Evolutionary conservation across 148 eudicot species (phyloP), one percentile per base, ranked within the genome.

Genomic region (Nyssa sinensis): DNA sequence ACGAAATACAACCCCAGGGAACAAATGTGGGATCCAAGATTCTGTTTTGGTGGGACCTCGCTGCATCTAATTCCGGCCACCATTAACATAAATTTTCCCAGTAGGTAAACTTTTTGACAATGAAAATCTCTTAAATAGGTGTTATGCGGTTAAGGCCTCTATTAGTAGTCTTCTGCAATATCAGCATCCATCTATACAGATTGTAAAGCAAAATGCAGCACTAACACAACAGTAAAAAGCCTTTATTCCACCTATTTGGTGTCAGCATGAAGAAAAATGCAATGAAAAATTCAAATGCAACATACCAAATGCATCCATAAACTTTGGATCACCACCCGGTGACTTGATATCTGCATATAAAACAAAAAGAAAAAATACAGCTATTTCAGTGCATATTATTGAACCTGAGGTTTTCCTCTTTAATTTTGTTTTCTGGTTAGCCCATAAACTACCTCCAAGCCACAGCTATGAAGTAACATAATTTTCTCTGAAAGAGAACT

Each of bases 271-370:
- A 27, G 66, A 12, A 24, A 72, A 72, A 37, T 60, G 17, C 55
- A 28, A 1, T 21, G 19, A 55, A 19, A 55, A 13, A 55, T n/a
- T 37, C 47, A 60, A 47, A 62, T 44, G 17, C 7, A 77, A 30
- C 87, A 64, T 84, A 92, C 97, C 97, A 77, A 92, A 85, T 71
- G 95, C 93, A 71, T 92, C 97, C 85, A 79, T 85, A 71, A 75
- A 88, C 87, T 92, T 92, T 17, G 88, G 84, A 67, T 90, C 97
- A n/a, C 84, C 97, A n/a, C 84, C 81, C 24, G 88, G 86, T 49
- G 97, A 90, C 77, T 87, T 92, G 28, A 86, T 63, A 84, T 92
- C 97, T 92, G 94, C 87, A 78, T 14, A 62, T 30, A 67, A 33
- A 33, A 61, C 2, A 21, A 57, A 67, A 35, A 35, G 24, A 76